These are phyloP conservation scores for Kodamaea fungicola DNA, from an alignment of 1,139 yeast species.

Conservation along the genomic window DNA sequence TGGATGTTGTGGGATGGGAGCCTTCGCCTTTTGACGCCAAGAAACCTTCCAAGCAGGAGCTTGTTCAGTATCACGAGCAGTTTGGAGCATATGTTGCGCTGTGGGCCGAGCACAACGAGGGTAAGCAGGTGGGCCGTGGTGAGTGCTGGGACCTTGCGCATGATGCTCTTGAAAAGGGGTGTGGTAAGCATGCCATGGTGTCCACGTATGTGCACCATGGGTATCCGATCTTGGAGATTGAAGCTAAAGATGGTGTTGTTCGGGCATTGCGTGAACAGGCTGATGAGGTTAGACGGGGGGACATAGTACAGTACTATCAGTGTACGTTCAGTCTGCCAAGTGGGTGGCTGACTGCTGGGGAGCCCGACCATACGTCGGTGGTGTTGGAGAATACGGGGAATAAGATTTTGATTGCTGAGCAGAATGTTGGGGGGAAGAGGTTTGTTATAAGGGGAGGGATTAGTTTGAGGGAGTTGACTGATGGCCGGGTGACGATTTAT, in stretches of 20 bases:
- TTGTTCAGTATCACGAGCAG: constrained; percentile 36
- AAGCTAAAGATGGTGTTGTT: constrained; percentile 19
- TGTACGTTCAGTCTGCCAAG: constrained; percentile 40
- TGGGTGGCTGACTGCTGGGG: constrained; percentile 41
- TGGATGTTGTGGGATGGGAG: constrained; percentile 32
- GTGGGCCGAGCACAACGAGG: constrained; percentile 58
- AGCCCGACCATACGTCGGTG: constrained; percentile 68
- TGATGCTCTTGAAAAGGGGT: constrained; percentile 56
- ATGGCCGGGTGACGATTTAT: constrained; percentile 50
- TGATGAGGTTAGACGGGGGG: constrained; percentile 43
- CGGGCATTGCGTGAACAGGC: constrained; percentile 18
- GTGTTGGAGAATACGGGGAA: constrained; percentile 39
- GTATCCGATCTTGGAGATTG: constrained; percentile 44
- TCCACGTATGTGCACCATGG: constrained; percentile 59
- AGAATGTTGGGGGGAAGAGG: constrained; percentile 53
- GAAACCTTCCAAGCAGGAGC: constrained; percentile 35
- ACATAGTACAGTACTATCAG: constrained; percentile 36
- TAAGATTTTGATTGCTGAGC: constrained; percentile 50
- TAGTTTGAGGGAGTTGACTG: constrained; percentile 38
- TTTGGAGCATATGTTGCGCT: constrained; percentile 57
- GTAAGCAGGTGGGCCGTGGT: constrained; percentile 61
- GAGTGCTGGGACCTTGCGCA: constrained; percentile 80
- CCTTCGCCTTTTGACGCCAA: constrained; percentile 48
- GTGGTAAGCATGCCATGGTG: constrained; percentile 61
- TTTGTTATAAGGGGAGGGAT: constrained; percentile 47